These are phyloP conservation scores for Laburnicola sp. DNA, from an alignment of 2,329 filamentous ascomycete species.

Conservation along the genomic window DNA sequence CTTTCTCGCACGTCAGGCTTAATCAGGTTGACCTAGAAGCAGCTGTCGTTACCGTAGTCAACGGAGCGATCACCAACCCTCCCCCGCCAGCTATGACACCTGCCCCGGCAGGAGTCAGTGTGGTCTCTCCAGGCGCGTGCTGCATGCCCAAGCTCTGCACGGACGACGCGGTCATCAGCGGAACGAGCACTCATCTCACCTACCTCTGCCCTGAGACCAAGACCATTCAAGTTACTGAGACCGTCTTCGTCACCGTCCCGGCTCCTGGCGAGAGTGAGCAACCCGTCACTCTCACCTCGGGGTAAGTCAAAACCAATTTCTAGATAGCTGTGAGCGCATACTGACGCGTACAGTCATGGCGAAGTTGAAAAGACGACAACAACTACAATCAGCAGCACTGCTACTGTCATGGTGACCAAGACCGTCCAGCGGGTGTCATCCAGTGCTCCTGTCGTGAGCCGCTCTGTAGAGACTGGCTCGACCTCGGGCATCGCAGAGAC, in stretches of 20 bases:
- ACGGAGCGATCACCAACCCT: not conserved
- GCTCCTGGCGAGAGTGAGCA: not conserved
- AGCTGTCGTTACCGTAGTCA: not conserved
- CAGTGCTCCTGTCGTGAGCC: not conserved
- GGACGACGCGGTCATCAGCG: slow-evolving; percentile 3
- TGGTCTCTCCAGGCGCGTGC: not conserved
- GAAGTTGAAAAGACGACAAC: not conserved
- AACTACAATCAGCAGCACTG: not conserved
- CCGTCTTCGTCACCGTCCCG: slow-evolving; percentile 9
- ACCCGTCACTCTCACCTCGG: not conserved
- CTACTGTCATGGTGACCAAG: slow-evolving; percentile 1
- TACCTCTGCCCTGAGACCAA: slow-evolving; percentile 10
- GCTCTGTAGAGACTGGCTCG: no score
- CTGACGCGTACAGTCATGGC: not conserved
- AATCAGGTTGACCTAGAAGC: not conserved
- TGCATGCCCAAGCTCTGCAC: slow-evolving; percentile 8
- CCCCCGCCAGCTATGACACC: not conserved
- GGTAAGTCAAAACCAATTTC: not conserved
- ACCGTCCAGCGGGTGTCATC: not conserved
- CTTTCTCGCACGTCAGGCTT: not conserved
- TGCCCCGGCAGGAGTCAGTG: not conserved
- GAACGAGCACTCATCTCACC: slow-evolving; percentile 9
- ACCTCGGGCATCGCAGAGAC: not conserved
- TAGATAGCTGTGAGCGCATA: no score
- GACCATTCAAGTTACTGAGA: slow-evolving; percentile 2